Evolutionary conservation across 176 grass and related monocot species (phyloP), one percentile per base, ranked within the genome.

Genomic region (Aegilops sharonensis): DNA sequence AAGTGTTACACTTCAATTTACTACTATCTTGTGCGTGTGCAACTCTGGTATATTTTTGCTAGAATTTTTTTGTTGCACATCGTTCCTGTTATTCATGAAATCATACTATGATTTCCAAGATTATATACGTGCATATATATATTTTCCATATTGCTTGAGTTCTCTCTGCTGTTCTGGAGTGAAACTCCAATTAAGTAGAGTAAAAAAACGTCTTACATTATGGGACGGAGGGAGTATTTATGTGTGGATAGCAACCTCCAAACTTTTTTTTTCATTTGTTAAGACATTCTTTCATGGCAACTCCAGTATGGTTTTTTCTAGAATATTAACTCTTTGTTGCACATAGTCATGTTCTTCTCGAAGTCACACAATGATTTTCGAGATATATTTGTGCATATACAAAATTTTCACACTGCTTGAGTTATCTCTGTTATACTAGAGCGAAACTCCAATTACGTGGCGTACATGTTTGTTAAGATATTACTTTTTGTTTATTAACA

Each of bases 131-230:
- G 23, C 60, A 61, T 73, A 73, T 75, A 52, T 30, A 3, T 24
- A 75, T 10, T 43, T 30, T 50, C 72, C 72, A 75, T 13, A 76
- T 45, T 76, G 73, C 25, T 76, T 76, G 73, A 77, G 47, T 77
- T 77, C 73, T 31, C 25, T 77, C 73, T 54, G 45, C 73, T 77
- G 5, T 77, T 77, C 73, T 77, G 24, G 47, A 77, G 45, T 77
- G 73, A 32, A 56, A 54, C 47, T 32, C 73, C 73, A 77, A 54
- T 77, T 77, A 56, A 56, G 73, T 77, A 37, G 5, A 7, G 36
- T 37, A 5, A 37, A 37, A 37, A 37, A 37, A 37, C 36, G 36
- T 37, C 36, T 37, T 37, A 8, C 36, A 37, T 37, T 37, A 37
- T 37, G 36, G 36, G 36, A 37, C 36, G 36, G 36, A 37, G 36